A percentile compares a stretch with the other conserved stretches of the same genome.
These are phyloP conservation scores for Sclerotinia spermophila DNA, from an alignment of 2,329 filamentous ascomycete genomes.

Conservation along the genomic window DNA sequence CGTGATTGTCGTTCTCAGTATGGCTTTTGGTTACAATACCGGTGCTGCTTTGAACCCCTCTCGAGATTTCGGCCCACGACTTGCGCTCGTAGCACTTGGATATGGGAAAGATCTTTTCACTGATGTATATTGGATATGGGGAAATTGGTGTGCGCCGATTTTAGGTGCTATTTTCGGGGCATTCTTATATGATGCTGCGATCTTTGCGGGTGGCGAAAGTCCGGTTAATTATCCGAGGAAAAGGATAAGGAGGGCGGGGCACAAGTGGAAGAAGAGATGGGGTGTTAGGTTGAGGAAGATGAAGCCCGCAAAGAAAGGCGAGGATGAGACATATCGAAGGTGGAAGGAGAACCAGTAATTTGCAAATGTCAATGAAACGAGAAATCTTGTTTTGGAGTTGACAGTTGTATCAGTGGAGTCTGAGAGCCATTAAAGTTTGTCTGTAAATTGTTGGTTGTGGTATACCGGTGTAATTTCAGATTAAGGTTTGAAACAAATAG, in stretches of 20 bases:
- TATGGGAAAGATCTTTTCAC: slow-evolving; percentile 43
- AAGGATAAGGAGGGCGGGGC: slow-evolving; percentile 40
- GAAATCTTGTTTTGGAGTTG: neutral
- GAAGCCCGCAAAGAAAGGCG: slow-evolving; percentile 8
- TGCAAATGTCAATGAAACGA: neutral
- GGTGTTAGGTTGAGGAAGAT: slow-evolving; percentile 22
- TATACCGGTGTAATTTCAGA: neutral
- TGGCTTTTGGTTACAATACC: slow-evolving; percentile 46
- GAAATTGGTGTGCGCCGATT: slow-evolving; percentile 41
- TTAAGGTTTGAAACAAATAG: neutral
- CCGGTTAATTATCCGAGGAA: slow-evolving; percentile 49
- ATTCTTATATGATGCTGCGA: slow-evolving; percentile 50
- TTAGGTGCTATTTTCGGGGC: slow-evolving; percentile 43
- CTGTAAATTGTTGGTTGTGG: neutral
- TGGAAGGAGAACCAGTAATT: slow-evolving; percentile 1
- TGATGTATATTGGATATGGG: slow-evolving; percentile 43
- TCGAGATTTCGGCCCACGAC: slow-evolving; percentile 48
- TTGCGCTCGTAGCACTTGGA: slow-evolving; percentile 44
- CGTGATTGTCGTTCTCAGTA: slow-evolving; percentile 38
- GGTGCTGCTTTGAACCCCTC: slow-evolving; percentile 48
- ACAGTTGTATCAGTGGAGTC: neutral
- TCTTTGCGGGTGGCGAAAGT: slow-evolving; percentile 48
- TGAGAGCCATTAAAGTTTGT: neutral
- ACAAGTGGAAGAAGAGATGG: slow-evolving; percentile 43
- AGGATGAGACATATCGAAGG: neutral